Evolutionary conservation across 192 early-diverging fungal species (phyloP).

Genomic region (Kappamyces sp.): DNA sequence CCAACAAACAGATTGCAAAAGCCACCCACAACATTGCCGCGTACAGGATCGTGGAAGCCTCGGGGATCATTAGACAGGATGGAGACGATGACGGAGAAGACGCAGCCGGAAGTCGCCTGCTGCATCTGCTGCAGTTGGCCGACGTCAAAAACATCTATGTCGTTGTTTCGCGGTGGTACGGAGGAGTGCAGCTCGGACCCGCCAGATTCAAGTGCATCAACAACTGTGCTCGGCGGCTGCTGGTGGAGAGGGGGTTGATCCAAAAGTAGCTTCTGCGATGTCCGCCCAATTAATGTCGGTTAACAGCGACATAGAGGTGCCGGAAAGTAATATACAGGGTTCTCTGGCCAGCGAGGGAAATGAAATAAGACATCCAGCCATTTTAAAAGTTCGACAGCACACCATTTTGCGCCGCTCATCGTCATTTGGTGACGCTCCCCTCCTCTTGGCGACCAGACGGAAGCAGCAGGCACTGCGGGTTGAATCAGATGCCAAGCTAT

Average conservation of each 20-base stretch:
- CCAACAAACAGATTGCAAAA: slow-evolving; percentile 68
- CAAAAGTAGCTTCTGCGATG: no score
- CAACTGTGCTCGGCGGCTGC: slow-evolving; percentile 28
- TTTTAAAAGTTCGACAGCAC: no score
- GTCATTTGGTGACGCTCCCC: no score
- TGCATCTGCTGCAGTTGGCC: slow-evolving; percentile 67
- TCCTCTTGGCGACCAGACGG: no score
- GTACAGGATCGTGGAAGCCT: slow-evolving; percentile 63
- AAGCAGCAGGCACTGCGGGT: no score
- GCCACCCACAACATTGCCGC: slow-evolving; percentile 91
- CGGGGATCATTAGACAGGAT: slow-evolving; percentile 50
- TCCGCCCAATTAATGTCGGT: no score
- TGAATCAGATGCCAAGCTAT: neutral
- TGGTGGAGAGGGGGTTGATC: neutral
- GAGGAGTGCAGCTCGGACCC: slow-evolving; percentile 79
- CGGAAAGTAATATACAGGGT: no score
- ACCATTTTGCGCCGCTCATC: no score
- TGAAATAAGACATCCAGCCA: no score
- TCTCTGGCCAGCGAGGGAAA: no score
- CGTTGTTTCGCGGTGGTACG: slow-evolving; percentile 85
- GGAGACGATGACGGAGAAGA: slow-evolving; percentile 95
- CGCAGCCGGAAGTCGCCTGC: slow-evolving; percentile 74
- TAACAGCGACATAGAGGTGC: no score
- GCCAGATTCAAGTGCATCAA: slow-evolving; percentile 92
- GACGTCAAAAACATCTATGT: slow-evolving; percentile 61